Evolutionary conservation across 2,329 filamentous ascomycete genomes (phyloP).

Genomic region (Penicillium sp.): DNA sequence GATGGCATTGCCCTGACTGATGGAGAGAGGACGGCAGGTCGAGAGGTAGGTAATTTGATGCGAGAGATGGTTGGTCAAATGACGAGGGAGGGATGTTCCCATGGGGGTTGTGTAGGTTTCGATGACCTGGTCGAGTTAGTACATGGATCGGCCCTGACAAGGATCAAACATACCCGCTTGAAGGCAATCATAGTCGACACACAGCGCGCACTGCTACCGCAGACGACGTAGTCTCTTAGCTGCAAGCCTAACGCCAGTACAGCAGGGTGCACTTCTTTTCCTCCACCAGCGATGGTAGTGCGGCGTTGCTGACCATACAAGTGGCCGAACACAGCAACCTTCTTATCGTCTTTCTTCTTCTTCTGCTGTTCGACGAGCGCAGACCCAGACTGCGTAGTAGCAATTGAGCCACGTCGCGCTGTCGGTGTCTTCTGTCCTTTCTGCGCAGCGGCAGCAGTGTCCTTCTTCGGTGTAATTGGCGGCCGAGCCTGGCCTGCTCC

Average conservation of each 20-base stretch:
- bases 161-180: constrained; percentile 65
- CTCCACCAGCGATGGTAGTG: constrained; percentile 60
- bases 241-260: constrained; percentile 85
- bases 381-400: constrained; percentile 36
- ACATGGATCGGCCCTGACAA: neutral
- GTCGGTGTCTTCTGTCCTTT: constrained; percentile 33
- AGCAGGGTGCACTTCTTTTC: constrained; percentile 78
- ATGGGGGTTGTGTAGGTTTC: constrained; percentile 87
- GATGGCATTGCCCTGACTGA: constrained; percentile 96
- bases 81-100: constrained; percentile 80
- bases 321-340: constrained; percentile 78
- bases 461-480: constrained; percentile 34
- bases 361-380: constrained; percentile 41
- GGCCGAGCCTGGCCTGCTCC: constrained; percentile 25
- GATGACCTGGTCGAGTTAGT: constrained; percentile 66
- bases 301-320: constrained; percentile 74
- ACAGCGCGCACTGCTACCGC: constrained; percentile 84
- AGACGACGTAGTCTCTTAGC: constrained; percentile 84
- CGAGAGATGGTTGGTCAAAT: constrained; percentile 89
- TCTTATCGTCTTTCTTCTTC: constrained; percentile 64
- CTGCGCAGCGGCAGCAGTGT: constrained; percentile 26
- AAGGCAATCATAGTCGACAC: constrained; percentile 87
- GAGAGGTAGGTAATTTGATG: constrained; percentile 95
- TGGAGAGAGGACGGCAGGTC: constrained; percentile 91
- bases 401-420: constrained; percentile 37